Base-by-base conservation (phyloP, 768 basidiomycete genomes). In the Tubosaeta sp. region DNA sequence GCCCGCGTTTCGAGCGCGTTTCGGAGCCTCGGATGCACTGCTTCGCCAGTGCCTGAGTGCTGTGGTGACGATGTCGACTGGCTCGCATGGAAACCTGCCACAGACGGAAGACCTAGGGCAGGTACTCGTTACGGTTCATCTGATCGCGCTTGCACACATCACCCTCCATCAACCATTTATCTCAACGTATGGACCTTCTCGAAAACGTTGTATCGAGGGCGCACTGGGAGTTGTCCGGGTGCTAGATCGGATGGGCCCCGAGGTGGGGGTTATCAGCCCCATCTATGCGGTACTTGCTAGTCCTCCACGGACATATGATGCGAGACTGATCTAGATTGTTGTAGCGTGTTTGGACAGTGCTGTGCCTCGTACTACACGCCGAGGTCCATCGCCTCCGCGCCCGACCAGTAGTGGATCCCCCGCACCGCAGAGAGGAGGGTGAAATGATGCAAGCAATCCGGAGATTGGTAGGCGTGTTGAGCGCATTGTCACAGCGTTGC, bases 1-100 rank as follows among this genome's bases (percentile, higher is more conserved):
- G 26, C 64, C 74, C 50, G 66, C 71, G 5, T 79, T 79, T 50
- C 68, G 68, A 25, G 63, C 68, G 13, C 72, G 74, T 7, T 80
- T 82, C 19, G 69, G 69, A 38, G 74, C 72, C 3, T 64, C 81
- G 50, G 76, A 79, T 54, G 61, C 67, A 31, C 69, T 81, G 43
- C 76, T 82, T 34, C 74, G 76, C 5, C 60, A 61, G 2, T 63
- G 52, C 37, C 45, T 54, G 25, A 48, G 14, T 41, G 52, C 48
- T 35, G 63, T 51, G 32, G 48, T 64, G 33, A 22, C 45, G 6
- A 17, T 50, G 25, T 31, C 48, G 6, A 53, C 39, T 9, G 14
- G 10, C 14, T n/a, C 17, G 11, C 33, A 44, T 11, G 51, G 46
- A 16, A 33, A n/a, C 13, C 43, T 16, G 3, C 1, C 47, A 9